Evolutionary conservation across 2,329 filamentous ascomycete genomes (phyloP), one percentile per base, ranked within the genome.

Genomic region (Cladophialophora carrionii): DNA sequence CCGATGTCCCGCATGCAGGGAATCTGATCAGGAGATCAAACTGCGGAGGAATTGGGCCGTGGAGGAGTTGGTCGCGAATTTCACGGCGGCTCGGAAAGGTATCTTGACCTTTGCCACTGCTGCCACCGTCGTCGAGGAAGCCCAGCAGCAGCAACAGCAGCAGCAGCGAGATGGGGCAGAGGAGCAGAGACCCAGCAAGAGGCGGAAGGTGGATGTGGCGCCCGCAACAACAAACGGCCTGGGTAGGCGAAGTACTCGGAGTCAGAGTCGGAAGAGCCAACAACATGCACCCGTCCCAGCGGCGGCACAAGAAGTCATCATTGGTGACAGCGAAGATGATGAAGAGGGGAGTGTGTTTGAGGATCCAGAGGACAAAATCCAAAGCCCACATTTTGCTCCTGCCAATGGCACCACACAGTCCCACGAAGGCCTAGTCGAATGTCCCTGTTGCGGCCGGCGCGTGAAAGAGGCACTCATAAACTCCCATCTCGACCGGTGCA

Each of bases 401-500:
- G 56, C 37, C 8, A 53, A 55, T 14, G 51, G 37, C 9, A 43
- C 48, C n/a, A 24, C 37, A 6, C 66, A 72, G 48, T 65, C 74
- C 82, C 87, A 90, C 31, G 90, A 95, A 71, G 92, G 91, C 2
- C 81, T 95, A 14, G 90, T 93, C 1, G 83, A 86, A 48, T 99
- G 95, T 75, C 95, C 95, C 0, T 89, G 94, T 20, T 99, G 95
- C 75, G 81, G 82, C 57, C 83, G 81, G 71, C 85, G 87, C 57
- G 96, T 98, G 89, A 96, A 95, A 76, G 85, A 88, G 57, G 85
- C 85, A 70, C 82, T 84, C 61, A 91, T 98, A 3, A 92, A 91
- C 72, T 77, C 81, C n/a, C 95, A 98, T 78, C 79, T 98, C 34
- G 91, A 96, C 76, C 84, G 81, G 7, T 92, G 80, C 74, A 84